phyloP scores from a whole-genome alignment of 225 moss, liverwort and hornwort genomes.

The Sphagnum tenellum region DNA sequence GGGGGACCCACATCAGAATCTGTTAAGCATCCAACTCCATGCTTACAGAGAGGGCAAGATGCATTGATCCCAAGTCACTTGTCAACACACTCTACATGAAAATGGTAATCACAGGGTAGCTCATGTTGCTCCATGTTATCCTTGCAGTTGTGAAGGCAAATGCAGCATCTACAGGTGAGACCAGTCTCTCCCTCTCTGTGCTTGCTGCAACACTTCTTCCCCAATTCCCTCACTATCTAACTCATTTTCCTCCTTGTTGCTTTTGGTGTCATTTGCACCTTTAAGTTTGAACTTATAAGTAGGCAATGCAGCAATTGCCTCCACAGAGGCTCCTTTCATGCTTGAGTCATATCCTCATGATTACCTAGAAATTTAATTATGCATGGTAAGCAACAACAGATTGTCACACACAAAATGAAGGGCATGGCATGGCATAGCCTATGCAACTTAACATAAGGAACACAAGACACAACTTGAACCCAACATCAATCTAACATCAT shows the following conservation, averaged over 20 bases:
- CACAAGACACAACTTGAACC: constrained; percentile 42
- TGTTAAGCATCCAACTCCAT: constrained; percentile 22
- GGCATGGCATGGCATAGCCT: constrained; percentile 47
- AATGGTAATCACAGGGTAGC: constrained; percentile 40
- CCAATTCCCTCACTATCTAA: constrained; percentile 31
- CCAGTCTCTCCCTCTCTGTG: constrained; percentile 39
- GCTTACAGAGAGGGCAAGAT: constrained; percentile 48
- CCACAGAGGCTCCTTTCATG: constrained; percentile 30
- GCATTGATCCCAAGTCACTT: constrained; percentile 56
- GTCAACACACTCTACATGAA: constrained; percentile 46
- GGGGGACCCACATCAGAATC: constrained; percentile 6
- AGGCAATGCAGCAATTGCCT: constrained; percentile 32
- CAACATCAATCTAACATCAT: background rate
- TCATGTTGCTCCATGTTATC: constrained; percentile 38
- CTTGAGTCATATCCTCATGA: constrained; percentile 35
- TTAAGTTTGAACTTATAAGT: constrained; percentile 44
- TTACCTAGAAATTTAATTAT: constrained; percentile 46
- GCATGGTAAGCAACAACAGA: constrained; percentile 56
- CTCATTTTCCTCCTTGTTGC: constrained; percentile 35
- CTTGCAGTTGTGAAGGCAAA: constrained; percentile 40
- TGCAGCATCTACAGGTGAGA: constrained; percentile 46
- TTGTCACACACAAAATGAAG: constrained; percentile 51
- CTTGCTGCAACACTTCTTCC: constrained; percentile 35
- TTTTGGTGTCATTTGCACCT: constrained; percentile 9
- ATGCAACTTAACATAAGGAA: constrained; percentile 56